phyloP scores from a whole-genome alignment of 495 filamentous ascomycete genomes.

The Pyrenula massariospora region DNA sequence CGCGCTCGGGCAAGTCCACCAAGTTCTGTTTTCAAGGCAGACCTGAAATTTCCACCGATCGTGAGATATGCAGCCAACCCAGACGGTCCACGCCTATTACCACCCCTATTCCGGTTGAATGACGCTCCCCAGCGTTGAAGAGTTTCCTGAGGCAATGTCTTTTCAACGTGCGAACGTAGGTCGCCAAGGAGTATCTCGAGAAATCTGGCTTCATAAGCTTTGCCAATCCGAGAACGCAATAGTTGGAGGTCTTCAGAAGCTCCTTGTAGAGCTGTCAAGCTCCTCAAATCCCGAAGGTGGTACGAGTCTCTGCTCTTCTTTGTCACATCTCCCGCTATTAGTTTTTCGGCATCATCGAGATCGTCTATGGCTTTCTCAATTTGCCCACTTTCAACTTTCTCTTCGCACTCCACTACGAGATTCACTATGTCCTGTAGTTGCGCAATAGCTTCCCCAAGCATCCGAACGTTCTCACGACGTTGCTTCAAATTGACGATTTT shows the following conservation, averaged over 20 bases:
- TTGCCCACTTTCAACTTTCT: constrained; percentile 66
- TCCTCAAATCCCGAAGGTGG: constrained; percentile 57
- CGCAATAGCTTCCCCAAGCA: constrained; percentile 67
- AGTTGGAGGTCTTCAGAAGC: constrained; percentile 64
- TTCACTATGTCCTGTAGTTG: constrained; percentile 74
- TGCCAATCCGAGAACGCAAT: constrained; percentile 70
- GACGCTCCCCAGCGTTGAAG: constrained; percentile 63
- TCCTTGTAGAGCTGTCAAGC: constrained; percentile 68
- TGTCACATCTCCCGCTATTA: constrained; percentile 56
- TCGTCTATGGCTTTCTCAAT: constrained; percentile 67
- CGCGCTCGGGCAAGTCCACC: constrained; percentile 68
- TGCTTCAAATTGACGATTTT: constrained; percentile 75
- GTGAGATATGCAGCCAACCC: constrained; percentile 64
- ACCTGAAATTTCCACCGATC: constrained; percentile 54
- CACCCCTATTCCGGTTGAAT: constrained; percentile 52
- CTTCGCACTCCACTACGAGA: constrained; percentile 64
- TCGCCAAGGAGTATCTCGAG: constrained; percentile 68
- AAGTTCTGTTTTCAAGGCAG: constrained; percentile 53
- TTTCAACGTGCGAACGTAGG: constrained; percentile 69
- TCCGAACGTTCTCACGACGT: constrained; percentile 72
- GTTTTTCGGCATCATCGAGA: constrained; percentile 62
- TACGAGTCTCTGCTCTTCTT: constrained; percentile 15
- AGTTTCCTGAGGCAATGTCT: constrained; percentile 58
- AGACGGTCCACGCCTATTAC: constrained; percentile 52
- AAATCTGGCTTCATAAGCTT: constrained; percentile 73